Evolutionary conservation across 441 rosid species (phyloP), one percentile per base, ranked within the genome.

Genomic region (Erodium texanum): DNA sequence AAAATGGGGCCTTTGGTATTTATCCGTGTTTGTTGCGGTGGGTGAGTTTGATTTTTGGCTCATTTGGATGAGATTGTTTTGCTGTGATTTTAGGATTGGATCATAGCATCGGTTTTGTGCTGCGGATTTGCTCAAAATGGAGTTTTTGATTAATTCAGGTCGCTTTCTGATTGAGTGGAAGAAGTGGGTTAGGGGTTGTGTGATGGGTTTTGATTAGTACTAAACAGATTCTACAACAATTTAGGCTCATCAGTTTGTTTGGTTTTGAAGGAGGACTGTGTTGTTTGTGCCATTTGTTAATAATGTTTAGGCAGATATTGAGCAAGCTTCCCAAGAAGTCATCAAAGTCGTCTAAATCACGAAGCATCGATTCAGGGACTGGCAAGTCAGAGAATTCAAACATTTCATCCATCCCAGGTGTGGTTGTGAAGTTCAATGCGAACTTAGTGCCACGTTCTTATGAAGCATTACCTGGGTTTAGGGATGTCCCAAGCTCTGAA

Each of bases 281-380:
- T 3, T 41, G 48, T 41, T 45, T 45, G n/a, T 45, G 52, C 14
- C 52, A 45, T 45, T 45, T 50, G 71, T 68, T 59, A 82, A 78
- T 75, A 69, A 91, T 87, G 97, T 82, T 90, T 76, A 89, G 84
- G 69, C 87, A 92, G 82, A 81, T 92, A 73, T 81, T 92, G 32
- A 92, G 86, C 79, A 89, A 84, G 89, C 89, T 89, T 74, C 97
- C 96, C 2, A 73, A 81, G 83, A 92, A 92, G 82, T 84, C 88
- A 27, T 83, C 90, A 9, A 89, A 87, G 70, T 85, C 93, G 15
- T 69, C 79, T 54, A 65, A 79, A 77, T 77, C 78, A 81, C 66
- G 89, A 82, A 36, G 86, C 68, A 66, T 82, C 56, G 76, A 32
- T 7, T 36, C 41, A 36, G 41, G 41, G 41, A 36, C 41, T 36